Percentiles rank a stretch among this genome's conserved stretches.
Conservation (phyloP, 78 protist genomes). For the Dictyostelium purpureum region DNA sequence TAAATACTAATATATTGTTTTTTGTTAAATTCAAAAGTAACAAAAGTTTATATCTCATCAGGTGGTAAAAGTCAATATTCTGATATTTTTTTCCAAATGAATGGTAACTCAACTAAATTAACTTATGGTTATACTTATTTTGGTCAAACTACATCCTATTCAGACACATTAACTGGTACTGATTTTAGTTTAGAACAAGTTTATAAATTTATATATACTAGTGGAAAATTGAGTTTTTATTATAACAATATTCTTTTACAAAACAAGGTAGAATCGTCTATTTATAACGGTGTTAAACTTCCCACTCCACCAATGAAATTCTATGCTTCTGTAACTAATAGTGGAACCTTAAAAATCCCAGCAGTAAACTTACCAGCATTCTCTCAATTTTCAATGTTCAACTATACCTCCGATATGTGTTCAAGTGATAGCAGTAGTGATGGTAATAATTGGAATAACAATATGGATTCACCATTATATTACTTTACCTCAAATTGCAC, state of each 20-base stretch:
- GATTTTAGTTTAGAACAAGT: not conserved
- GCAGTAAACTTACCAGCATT: not conserved
- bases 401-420: not conserved
- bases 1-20: not conserved
- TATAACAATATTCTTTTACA: not conserved
- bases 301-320: not conserved
- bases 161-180: not conserved
- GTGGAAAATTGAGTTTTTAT: not conserved
- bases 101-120: not conserved
- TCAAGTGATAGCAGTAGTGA: not conserved
- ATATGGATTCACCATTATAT: not conserved
- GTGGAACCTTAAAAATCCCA: not conserved
- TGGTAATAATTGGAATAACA: not conserved
- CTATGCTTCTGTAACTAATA: not conserved
- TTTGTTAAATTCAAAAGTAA: not conserved
- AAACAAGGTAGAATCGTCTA: not conserved
- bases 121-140: not conserved
- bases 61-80: not conserved
- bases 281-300: not conserved
- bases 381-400: not conserved
- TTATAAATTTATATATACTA: not conserved
- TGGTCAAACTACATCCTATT: not conserved
- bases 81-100: slow-evolving; percentile 12
- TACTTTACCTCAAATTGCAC: slow-evolving; percentile 37
- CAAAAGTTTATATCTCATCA: not conserved